Base-by-base conservation (phyloP, 2,329 filamentous ascomycete species). In the Didymella exigua region DNA sequence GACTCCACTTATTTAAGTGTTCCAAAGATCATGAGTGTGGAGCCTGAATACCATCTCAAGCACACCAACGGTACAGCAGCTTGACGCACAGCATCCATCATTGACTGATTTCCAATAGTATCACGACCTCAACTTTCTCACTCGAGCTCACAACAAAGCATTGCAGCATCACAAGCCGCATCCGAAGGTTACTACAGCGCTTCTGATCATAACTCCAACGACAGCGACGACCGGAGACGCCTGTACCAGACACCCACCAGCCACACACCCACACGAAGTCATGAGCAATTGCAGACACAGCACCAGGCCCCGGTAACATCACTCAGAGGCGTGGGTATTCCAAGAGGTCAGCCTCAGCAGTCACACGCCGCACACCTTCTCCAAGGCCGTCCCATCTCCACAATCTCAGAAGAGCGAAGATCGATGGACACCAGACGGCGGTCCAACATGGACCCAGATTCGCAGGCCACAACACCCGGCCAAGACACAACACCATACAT, bases 401-500 rank as follows among this genome's bases (percentile, higher is more conserved):
- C 70, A 43, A 71, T 73, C 31, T 60, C 62, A 16, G 71, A 73
- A 55, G 71, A 73, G 61, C 57, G 69, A 62, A 54, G 62, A 68
- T 48, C 60, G 59, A 54, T 61, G 65, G 40, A 53, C 44, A 37
- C 65, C 63, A 8, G 65, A 66, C 33, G 61, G 16, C 47, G 58
- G 23, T 47, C 58, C 54, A 59, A 59, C 34, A 70, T 74, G 70
- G 73, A 73, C 51, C 61, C 69, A 19, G 65, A 67, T 30, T 72
- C 71, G n/a, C 64, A 69, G 40, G 65, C 64, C 23, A 75, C 73
- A 6, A 75, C 73, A 0, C 92, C 92, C 0, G 90, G 88, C 9
- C 80, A 91, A 33, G 92, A 96, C 68, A 89, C 96, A 68, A 89
- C 87, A 8, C 92, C 91, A 0, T 96, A 93, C 74, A 90, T 97